Percentiles rank a stretch among this genome's conserved stretches.
Evolutionary conservation across 1,284 basidiomycete species (phyloP).

Genomic region (Phlebopus sp.): DNA sequence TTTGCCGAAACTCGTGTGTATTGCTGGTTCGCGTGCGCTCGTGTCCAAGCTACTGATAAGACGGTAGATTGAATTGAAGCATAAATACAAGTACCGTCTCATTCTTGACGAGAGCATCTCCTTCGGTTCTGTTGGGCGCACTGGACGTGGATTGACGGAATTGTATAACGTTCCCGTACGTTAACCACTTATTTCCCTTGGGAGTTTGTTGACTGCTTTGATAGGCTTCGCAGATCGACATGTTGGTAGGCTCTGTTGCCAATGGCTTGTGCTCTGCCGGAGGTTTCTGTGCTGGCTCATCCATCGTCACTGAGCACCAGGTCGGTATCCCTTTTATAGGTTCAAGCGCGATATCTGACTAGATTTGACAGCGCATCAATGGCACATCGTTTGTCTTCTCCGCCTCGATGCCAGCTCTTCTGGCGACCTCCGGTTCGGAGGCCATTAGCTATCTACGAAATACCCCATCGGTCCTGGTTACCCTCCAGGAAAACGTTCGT

Average conservation of each 20-base stretch:
- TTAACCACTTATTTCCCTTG: slow-evolving; percentile 4
- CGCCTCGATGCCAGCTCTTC: slow-evolving; percentile 88
- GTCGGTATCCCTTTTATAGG: slow-evolving; percentile 34
- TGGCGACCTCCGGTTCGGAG: slow-evolving; percentile 85
- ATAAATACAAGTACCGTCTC: slow-evolving; percentile 93
- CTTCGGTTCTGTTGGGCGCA: slow-evolving; percentile 89
- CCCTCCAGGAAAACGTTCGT: slow-evolving; percentile 80
- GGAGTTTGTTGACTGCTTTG: slow-evolving; percentile 3
- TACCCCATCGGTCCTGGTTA: slow-evolving; percentile 70
- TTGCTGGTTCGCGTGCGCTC: not conserved
- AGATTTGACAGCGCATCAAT: slow-evolving; percentile 80
- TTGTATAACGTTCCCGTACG: slow-evolving; percentile 86
- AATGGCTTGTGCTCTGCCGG: slow-evolving; percentile 83
- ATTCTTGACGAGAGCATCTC: slow-evolving; percentile 94
- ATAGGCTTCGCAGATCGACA: slow-evolving; percentile 75
- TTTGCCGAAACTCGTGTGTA: slow-evolving; percentile 84
- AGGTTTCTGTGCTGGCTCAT: slow-evolving; percentile 93
- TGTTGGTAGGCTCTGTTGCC: slow-evolving; percentile 85
- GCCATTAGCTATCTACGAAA: slow-evolving; percentile 77
- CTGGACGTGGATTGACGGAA: slow-evolving; percentile 93
- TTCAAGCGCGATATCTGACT: not conserved
- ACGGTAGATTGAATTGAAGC: slow-evolving; percentile 84
- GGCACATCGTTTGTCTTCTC: slow-evolving; percentile 96
- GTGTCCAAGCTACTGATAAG: not conserved
- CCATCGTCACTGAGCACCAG: slow-evolving; percentile 86